These are phyloP conservation scores for Podospora pseudoanserina DNA, from an alignment of 495 filamentous ascomycete genomes.

Conservation along the genomic window DNA sequence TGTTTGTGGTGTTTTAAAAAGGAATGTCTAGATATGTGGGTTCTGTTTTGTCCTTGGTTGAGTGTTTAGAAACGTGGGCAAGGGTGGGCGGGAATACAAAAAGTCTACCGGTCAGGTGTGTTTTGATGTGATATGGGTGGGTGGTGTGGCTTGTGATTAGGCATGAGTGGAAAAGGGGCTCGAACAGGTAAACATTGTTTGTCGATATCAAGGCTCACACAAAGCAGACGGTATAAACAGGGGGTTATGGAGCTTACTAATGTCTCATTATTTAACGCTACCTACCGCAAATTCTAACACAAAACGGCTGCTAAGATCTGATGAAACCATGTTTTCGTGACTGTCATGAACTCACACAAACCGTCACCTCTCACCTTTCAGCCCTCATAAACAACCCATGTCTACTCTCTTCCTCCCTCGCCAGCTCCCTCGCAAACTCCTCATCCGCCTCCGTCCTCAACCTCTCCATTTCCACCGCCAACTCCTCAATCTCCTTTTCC, in stretches of 20 bases:
- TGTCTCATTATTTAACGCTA: no score
- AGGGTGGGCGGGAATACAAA: neutral
- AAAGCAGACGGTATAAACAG: no score
- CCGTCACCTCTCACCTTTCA: neutral
- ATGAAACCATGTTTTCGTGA: no score
- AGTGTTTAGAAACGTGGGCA: neutral
- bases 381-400: neutral
- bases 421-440: slow-evolving; percentile 37
- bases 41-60: neutral
- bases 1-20: neutral
- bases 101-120: neutral
- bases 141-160: neutral
- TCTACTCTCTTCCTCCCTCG: slow-evolving; percentile 18
- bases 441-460: slow-evolving; percentile 35
- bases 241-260: no score
- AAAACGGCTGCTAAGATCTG: no score
- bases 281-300: no score
- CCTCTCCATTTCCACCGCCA: slow-evolving; percentile 20
- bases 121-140: neutral
- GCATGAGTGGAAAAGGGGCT: neutral
- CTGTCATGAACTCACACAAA: no score
- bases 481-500: slow-evolving; percentile 30
- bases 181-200: no score
- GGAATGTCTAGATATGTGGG: neutral
- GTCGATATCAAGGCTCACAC: no score